phyloP scores from a whole-genome alignment of 2,329 filamentous ascomycete genomes.

The Ophiocordyceps polyrhachis-furcata region DNA sequence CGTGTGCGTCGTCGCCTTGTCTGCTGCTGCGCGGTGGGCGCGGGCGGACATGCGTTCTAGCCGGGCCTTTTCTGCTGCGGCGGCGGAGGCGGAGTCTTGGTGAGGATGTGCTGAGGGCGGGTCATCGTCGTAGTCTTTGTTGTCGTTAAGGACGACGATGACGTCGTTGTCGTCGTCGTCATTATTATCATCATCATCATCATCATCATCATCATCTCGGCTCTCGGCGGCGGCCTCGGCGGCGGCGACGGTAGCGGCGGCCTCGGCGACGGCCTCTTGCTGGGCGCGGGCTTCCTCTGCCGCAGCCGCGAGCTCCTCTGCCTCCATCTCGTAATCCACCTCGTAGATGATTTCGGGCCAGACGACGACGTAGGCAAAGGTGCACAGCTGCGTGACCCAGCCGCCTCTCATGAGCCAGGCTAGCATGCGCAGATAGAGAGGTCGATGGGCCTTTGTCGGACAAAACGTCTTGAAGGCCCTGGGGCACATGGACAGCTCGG shows the following conservation, averaged over 20 bases:
- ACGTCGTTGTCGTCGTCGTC: neutral
- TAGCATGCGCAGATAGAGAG: slow-evolving; percentile 74
- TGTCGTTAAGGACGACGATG: no score
- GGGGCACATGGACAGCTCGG: slow-evolving; percentile 60
- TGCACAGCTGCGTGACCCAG: slow-evolving; percentile 86
- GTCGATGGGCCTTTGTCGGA: slow-evolving; percentile 72
- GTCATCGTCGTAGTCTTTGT: neutral
- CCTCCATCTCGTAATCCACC: slow-evolving; percentile 53
- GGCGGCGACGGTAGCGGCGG: neutral
- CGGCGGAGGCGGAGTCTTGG: slow-evolving; percentile 21
- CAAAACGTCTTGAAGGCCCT: slow-evolving; percentile 69
- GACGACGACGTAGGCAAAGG: slow-evolving; percentile 76
- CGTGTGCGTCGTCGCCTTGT: slow-evolving; percentile 35
- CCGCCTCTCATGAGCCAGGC: slow-evolving; percentile 85
- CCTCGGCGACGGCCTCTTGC: slow-evolving; percentile 1
- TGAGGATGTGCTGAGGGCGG: neutral
- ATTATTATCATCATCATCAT: neutral
- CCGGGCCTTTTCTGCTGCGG: slow-evolving; percentile 39
- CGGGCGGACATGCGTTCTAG: slow-evolving; percentile 38
- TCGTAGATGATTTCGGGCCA: slow-evolving; percentile 67
- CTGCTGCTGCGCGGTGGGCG: slow-evolving; percentile 33
- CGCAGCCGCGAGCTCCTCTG: slow-evolving; percentile 36
- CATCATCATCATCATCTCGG: neutral
- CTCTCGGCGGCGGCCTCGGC: slow-evolving; percentile 4
- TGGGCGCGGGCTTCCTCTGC: slow-evolving; percentile 6